Conservation (phyloP, 2,329 filamentous ascomycete species). For the Penicillium sp. region DNA sequence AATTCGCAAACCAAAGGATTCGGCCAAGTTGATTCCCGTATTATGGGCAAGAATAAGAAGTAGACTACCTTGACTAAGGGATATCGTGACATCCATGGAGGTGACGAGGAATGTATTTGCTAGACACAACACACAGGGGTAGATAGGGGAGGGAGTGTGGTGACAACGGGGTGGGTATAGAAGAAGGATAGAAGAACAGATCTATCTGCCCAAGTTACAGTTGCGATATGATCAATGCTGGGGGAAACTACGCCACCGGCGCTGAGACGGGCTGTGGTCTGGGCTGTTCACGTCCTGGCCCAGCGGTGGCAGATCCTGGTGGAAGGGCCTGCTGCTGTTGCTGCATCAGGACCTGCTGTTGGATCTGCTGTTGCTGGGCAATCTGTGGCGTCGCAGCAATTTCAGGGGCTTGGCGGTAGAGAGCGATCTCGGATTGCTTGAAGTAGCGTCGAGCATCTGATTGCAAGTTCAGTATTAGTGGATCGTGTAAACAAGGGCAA, state of each 20-base stretch:
- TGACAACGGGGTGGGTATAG: slow-evolving; percentile 21
- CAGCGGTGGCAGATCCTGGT: slow-evolving; percentile 36
- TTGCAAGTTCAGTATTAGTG: slow-evolving; percentile 13
- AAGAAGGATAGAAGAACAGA: slow-evolving; percentile 4
- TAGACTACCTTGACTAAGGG: slow-evolving; percentile 18
- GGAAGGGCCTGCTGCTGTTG: slow-evolving; percentile 37
- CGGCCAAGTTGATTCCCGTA: neutral
- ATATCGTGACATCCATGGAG: slow-evolving; percentile 17
- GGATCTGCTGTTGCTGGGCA: slow-evolving; percentile 41
- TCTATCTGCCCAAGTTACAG: neutral
- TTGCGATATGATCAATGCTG: neutral
- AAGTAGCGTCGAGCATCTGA: slow-evolving; percentile 93
- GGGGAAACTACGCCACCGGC: slow-evolving; percentile 24
- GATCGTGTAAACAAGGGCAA: neutral
- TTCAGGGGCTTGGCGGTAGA: slow-evolving; percentile 72
- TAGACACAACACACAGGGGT: slow-evolving; percentile 6
- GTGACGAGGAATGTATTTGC: slow-evolving; percentile 8
- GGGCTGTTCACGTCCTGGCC: slow-evolving; percentile 29
- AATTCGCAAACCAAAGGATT: neutral
- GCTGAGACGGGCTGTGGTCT: slow-evolving; percentile 18
- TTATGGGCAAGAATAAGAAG: slow-evolving; percentile 13
- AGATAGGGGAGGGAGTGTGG: neutral
- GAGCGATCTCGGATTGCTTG: slow-evolving; percentile 97
- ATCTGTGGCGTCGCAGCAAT: slow-evolving; percentile 42
- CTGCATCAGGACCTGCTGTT: slow-evolving; percentile 37